Percentiles rank a stretch among this genome's conserved stretches.
Conservation (phyloP, 805 yeast species). For the Nakazawaea wyomingensis region DNA sequence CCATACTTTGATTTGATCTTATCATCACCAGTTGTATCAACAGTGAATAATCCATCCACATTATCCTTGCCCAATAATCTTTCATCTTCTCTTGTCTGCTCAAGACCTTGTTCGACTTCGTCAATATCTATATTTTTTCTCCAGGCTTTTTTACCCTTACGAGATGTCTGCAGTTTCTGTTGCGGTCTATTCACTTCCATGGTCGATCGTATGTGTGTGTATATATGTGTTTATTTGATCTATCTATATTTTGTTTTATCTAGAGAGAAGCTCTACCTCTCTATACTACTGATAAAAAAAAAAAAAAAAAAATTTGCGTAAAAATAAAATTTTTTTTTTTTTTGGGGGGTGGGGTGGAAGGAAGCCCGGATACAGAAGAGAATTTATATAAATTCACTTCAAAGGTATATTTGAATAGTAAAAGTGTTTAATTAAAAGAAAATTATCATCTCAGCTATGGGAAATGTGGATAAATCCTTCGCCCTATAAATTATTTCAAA, state of each 20-base stretch:
- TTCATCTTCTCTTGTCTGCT: conserved; percentile 58
- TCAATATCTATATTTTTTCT: conserved; percentile 85
- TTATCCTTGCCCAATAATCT: conserved; percentile 45
- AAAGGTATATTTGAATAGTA: no score
- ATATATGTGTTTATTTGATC: no score
- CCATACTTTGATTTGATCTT: conserved; percentile 32
- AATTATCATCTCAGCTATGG: no score
- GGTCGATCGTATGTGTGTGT: background rate
- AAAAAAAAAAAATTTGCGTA: conserved; percentile 1
- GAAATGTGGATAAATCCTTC: no score
- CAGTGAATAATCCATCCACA: conserved; percentile 44
- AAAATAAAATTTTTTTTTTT: conserved; percentile 7
- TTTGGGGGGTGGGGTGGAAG: no score
- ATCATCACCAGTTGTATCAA: conserved; percentile 65
- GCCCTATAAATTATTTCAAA: no score
- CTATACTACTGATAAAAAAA: no score
- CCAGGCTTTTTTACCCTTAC: conserved; percentile 93
- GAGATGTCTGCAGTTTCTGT: conserved; percentile 64
- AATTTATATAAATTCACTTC: no score
- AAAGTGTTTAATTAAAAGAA: no score
- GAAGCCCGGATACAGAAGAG: no score
- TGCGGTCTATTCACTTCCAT: conserved; percentile 48
- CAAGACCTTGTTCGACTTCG: conserved; percentile 70
- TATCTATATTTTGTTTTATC: no score
- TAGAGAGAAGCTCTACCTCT: no score